These are phyloP conservation scores for Santalum album DNA, from an alignment of 164 flowering plant species.

Conservation along the genomic window DNA sequence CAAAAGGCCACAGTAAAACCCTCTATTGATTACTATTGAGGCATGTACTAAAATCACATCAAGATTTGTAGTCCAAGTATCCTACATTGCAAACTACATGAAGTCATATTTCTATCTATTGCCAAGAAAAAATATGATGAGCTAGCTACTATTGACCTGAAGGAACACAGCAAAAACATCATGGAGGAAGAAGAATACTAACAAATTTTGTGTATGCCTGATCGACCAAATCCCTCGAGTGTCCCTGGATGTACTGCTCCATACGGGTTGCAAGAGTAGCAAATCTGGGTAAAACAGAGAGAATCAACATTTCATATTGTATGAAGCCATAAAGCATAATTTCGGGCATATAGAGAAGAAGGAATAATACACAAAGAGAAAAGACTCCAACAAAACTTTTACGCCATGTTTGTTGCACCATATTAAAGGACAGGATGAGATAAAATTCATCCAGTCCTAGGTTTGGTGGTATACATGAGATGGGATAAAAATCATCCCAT, in stretches of 20 bases:
- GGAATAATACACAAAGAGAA: neutral
- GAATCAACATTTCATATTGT: neutral
- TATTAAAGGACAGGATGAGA: no score
- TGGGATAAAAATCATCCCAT: no score
- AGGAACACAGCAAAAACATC: neutral
- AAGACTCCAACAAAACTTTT: no score
- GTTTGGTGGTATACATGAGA: no score
- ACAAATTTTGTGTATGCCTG: conserved; percentile 96
- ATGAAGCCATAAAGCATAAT: neutral
- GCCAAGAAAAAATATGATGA: neutral
- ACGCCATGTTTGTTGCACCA: no score
- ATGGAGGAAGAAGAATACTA: conserved; percentile 20
- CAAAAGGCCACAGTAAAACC: no score
- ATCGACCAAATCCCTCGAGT: conserved; percentile 97
- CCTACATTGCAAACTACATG: neutral
- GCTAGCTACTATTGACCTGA: neutral
- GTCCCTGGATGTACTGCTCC: conserved; percentile 99
- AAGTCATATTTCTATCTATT: neutral
- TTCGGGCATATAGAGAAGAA: neutral
- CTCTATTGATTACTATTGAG: no score
- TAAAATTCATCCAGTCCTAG: no score
- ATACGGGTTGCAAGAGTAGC: conserved; percentile 95
- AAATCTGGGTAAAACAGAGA: conserved; percentile 37
- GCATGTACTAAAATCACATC: no score
- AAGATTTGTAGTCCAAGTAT: no score